Conservation (phyloP, 1,139 yeast genomes). For the Scheffersomyces segobiensis region DNA sequence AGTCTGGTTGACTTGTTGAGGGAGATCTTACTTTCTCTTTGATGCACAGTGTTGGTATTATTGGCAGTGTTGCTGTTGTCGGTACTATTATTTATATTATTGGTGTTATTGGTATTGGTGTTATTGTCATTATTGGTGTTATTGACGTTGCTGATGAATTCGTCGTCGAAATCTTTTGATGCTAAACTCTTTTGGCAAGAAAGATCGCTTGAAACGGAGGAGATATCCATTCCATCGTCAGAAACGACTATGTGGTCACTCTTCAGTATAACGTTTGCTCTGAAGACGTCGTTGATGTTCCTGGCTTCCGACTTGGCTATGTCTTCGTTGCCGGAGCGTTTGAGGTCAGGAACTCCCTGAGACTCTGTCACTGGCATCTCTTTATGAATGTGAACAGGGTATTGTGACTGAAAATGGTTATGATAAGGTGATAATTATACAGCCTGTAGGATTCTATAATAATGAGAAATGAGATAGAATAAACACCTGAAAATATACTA, state of each 20-base stretch:
- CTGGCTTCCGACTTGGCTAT: background rate
- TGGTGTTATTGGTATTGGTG: background rate
- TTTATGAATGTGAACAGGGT: background rate
- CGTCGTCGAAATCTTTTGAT: background rate
- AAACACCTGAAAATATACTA: no score
- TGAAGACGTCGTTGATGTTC: background rate
- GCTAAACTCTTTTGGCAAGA: background rate
- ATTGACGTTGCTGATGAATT: background rate
- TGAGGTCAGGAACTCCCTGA: background rate
- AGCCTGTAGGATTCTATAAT: no score
- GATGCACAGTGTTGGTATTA: background rate
- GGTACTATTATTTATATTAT: background rate
- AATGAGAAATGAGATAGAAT: no score
- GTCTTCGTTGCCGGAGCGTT: background rate
- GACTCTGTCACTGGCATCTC: background rate
- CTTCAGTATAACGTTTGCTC: background rate
- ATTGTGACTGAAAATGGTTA: background rate
- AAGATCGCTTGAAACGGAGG: background rate
- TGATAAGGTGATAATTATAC: background rate
- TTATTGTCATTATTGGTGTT: background rate
- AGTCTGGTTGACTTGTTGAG: background rate
- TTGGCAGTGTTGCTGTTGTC: background rate
- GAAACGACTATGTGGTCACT: background rate
- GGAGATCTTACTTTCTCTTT: background rate
- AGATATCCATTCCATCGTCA: background rate